Base-by-base conservation (phyloP, 768 basidiomycete species). In the Leucocoprinus birnbaumii region DNA sequence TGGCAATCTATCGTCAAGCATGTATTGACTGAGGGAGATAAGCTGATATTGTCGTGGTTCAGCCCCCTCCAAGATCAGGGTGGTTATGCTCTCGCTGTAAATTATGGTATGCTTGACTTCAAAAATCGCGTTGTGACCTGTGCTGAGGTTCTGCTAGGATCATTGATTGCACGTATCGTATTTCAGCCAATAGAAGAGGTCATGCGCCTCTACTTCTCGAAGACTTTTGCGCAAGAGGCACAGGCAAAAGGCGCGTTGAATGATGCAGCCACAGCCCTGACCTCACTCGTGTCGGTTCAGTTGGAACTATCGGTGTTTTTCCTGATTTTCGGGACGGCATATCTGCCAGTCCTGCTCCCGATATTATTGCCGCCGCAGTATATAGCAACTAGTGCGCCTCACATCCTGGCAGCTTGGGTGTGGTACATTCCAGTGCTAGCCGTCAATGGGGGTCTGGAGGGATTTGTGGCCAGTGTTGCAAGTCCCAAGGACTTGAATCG, bases 151-250 rank as follows among this genome's bases (percentile, higher is more conserved):
- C 37, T 22, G 18, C 3, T 62, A 96, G 95, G 96, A 48, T 97
- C 96, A 2, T 79, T 98, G 13, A 73, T 97, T 22, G 96, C 94
- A 4, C 86, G 97, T 16, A 89, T 98, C 55, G 65, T 95, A 22
- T 96, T 98, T 65, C 96, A 98, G 62, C 97, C 97, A 0, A 82
- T 98, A 22, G 97, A 99, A 69, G 97, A 99, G 70, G 88, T 91
- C 1, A 81, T 88, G 1, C 85, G 95, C 1, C 77, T 98, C 2
- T 93, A 87, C 70, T 98, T 97, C 70, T 94, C 96, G 1, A 86
- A 78, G 74, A 56, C 76, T 73, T 57, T 82, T 67, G 54, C 65
- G 22, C 54, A 48, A 47, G 57, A 58, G 45, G 44, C 56, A 55
- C 58, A 51, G 54, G 55, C 48, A 18, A 24, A 45, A 8, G 38